Percentiles rank a stretch among this genome's conserved stretches.
These are phyloP conservation scores for Dothidotthia symphoricarpi DNA, from an alignment of 2,329 filamentous ascomycete genomes.

Conservation along the genomic window DNA sequence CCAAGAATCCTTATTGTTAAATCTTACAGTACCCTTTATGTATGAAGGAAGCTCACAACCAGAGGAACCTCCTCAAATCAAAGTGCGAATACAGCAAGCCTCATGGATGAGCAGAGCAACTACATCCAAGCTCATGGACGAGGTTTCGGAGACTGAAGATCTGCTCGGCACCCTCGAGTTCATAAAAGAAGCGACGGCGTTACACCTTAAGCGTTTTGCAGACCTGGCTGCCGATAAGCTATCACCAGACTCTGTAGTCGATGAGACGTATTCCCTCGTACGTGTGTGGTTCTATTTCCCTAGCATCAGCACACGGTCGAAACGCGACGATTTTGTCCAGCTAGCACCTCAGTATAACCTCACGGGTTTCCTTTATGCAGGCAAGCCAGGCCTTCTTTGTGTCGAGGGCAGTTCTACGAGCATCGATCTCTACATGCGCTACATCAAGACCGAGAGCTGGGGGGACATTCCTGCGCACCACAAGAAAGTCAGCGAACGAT, in stretches of 20 bases:
- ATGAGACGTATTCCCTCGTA: conserved; percentile 33
- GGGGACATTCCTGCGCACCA: conserved; percentile 61
- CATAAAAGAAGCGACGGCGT: conserved; percentile 19
- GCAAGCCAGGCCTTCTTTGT: conserved; percentile 58
- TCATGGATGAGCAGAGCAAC: conserved; percentile 24
- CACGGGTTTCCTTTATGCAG: conserved; percentile 60
- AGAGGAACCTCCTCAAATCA: conserved; percentile 20
- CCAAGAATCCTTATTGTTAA: conserved; percentile 11
- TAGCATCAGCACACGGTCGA: conserved; percentile 59
- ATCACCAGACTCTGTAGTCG: too few relatives aligned
- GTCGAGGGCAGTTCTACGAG: conserved; percentile 50
- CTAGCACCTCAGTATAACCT: conserved; percentile 54
- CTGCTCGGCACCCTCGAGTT: conserved; percentile 23
- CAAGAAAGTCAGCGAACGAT: conserved; percentile 61
- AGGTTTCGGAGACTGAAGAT: conserved; percentile 5
- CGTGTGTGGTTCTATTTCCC: conserved; percentile 65
- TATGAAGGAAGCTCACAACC: conserved; percentile 7
- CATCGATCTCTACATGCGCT: conserved; percentile 61
- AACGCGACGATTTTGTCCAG: conserved; percentile 58
- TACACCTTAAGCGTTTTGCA: conserved; percentile 6
- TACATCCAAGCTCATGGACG: conserved; percentile 15
- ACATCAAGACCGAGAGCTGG: conserved; percentile 64
- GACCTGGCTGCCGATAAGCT: too few relatives aligned
- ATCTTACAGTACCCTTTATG: conserved; percentile 22
- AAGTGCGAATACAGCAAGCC: conserved; percentile 24